Conservation (phyloP, 257 asterid species). For the Solanum raphanifolium region DNA sequence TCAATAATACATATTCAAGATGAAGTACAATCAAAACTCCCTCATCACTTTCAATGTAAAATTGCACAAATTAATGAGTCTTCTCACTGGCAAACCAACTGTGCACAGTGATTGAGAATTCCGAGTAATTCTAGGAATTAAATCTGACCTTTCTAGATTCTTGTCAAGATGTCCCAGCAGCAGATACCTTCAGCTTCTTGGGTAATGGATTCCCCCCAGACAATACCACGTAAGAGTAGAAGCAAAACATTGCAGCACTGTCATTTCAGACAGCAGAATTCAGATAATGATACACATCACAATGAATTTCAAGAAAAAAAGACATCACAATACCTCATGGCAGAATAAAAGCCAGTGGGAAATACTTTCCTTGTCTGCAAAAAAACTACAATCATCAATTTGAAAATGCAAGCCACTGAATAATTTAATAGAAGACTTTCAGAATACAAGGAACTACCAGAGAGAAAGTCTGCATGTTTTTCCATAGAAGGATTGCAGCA, state of each 20-base stretch:
- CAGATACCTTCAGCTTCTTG: constrained; percentile 23
- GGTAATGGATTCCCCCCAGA: constrained; percentile 46
- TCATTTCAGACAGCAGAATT: background rate
- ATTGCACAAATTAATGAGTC: background rate
- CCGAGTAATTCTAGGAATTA: background rate
- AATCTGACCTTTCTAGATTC: background rate
- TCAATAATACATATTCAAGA: background rate
- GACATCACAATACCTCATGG: constrained; percentile 45
- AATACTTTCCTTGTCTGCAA: constrained; percentile 47
- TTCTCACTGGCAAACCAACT: background rate
- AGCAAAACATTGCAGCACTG: constrained; percentile 88
- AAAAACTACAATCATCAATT: background rate
- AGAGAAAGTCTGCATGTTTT: constrained; percentile 59
- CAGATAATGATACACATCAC: background rate
- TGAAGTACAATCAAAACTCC: background rate
- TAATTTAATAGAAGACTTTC: background rate
- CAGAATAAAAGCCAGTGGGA: constrained; percentile 54
- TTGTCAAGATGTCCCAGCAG: background rate
- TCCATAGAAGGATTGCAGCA: constrained; percentile 53
- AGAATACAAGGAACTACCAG: constrained; percentile 34
- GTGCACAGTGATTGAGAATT: background rate
- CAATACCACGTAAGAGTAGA: constrained; percentile 73
- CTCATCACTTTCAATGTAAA: background rate
- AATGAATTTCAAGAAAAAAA: background rate
- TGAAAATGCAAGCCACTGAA: background rate